phyloP scores from a whole-genome alignment of 1,284 basidiomycete genomes.

The Neonothopanus nambi region DNA sequence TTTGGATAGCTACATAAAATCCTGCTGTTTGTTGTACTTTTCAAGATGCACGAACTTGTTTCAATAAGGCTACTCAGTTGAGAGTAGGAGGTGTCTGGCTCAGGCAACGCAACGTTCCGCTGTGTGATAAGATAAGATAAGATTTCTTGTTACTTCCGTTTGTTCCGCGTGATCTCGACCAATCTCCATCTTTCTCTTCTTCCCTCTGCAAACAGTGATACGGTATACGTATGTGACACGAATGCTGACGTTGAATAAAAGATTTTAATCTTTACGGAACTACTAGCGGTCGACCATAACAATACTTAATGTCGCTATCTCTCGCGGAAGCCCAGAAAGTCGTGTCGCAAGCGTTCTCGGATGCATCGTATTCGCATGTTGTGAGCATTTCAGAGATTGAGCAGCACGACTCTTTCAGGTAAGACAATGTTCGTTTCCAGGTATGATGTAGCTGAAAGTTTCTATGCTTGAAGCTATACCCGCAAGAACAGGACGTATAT shows the following conservation, averaged over 20 bases:
- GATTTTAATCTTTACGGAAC: neutral
- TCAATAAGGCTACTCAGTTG: no score
- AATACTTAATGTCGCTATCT: conserved; percentile 1
- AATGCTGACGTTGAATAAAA: neutral
- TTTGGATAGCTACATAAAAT: no score
- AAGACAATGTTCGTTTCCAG: neutral
- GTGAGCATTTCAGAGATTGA: conserved; percentile 1
- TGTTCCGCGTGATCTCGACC: no score
- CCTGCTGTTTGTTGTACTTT: no score
- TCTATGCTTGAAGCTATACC: conserved; percentile 6
- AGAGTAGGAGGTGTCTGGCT: no score
- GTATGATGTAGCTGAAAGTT: neutral
- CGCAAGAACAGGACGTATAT: conserved; percentile 11
- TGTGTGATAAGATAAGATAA: no score
- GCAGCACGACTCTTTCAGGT: conserved; percentile 10
- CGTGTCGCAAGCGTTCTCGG: conserved; percentile 2
- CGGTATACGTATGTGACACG: no score
- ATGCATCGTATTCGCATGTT: conserved; percentile 1
- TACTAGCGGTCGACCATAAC: neutral
- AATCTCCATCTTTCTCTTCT: no score
- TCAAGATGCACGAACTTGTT: no score
- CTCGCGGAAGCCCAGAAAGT: conserved; percentile 11
- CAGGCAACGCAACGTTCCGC: no score
- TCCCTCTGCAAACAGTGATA: no score
- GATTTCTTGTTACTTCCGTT: no score